Conservation (phyloP, 208 protist genomes). For the Wallacemonas sp. region DNA sequence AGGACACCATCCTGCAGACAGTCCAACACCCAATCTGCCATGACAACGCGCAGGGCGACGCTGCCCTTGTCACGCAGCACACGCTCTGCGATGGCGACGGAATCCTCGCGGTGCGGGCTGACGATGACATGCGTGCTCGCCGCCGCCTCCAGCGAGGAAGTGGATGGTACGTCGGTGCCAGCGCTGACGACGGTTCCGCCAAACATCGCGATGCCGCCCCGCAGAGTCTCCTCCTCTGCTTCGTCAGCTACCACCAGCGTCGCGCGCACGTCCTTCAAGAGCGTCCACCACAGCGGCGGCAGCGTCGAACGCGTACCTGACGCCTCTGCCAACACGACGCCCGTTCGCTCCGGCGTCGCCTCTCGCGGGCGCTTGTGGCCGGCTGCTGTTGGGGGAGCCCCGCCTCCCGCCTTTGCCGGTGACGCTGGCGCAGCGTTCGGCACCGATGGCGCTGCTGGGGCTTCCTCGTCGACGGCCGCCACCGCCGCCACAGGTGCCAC, state of each 20-base stretch:
- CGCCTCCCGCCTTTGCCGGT: not conserved
- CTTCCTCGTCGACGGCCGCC: not conserved
- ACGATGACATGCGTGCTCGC: conserved; percentile 17
- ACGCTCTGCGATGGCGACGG: not conserved
- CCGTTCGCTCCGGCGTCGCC: not conserved
- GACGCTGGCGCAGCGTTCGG: not conserved
- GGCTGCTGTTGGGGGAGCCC: not conserved
- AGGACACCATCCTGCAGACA: conserved; percentile 11
- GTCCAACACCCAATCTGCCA: conserved; percentile 15
- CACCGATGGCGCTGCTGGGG: not conserved
- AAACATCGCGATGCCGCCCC: conserved; percentile 6
- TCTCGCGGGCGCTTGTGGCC: not conserved
- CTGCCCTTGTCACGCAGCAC: not conserved
- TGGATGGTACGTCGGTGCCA: not conserved
- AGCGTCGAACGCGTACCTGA: not conserved
- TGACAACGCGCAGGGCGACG: conserved; percentile 12
- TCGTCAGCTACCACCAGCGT: not conserved
- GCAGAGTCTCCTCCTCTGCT: not conserved
- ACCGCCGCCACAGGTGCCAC: not conserved
- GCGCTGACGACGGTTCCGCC: not conserved
- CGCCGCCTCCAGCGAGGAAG: not conserved
- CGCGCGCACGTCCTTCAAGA: conserved; percentile 10
- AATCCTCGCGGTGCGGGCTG: not conserved
- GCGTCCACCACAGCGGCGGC: conserved; percentile 16
- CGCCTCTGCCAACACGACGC: not conserved